Conservation (phyloP, 176 grass and related monocot genomes). For the Avena sativa region DNA sequence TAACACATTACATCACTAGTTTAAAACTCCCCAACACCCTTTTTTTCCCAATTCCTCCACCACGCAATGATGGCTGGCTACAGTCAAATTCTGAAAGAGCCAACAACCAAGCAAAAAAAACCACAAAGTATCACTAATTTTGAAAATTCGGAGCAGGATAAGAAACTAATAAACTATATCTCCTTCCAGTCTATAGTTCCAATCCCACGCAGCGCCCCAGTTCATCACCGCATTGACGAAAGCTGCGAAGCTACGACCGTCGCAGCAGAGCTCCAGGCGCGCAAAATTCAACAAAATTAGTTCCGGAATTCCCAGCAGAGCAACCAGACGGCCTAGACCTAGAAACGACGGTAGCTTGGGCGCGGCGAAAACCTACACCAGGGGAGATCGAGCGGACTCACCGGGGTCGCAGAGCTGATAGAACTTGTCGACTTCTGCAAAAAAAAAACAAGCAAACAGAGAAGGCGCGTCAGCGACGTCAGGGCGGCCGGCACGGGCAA, state of each 20-base stretch:
- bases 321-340: constrained; percentile 13
- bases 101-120: constrained; percentile 7
- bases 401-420: constrained; percentile 92
- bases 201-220: constrained; percentile 24
- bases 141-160: constrained; percentile 7
- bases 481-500: background rate
- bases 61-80: background rate
- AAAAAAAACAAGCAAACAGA: constrained; percentile 35
- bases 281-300: constrained; percentile 40
- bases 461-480: constrained; percentile 18
- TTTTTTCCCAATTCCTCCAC: background rate
- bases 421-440: constrained; percentile 94
- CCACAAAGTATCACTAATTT: background rate
- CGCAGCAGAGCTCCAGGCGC: background rate
- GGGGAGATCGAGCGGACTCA: constrained; percentile 64
- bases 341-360: constrained; percentile 1
- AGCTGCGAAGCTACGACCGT: constrained; percentile 8
- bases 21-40: background rate
- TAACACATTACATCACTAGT: constrained; percentile 1
- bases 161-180: background rate
- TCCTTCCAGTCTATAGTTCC: background rate
- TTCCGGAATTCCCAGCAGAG: constrained; percentile 18
- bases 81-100: constrained; percentile 14
- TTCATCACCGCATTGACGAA: constrained; percentile 24
- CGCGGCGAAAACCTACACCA: constrained; percentile 37